Conservation (phyloP, 2,329 filamentous ascomycete species). For the Aspergillus tubingensis region DNA sequence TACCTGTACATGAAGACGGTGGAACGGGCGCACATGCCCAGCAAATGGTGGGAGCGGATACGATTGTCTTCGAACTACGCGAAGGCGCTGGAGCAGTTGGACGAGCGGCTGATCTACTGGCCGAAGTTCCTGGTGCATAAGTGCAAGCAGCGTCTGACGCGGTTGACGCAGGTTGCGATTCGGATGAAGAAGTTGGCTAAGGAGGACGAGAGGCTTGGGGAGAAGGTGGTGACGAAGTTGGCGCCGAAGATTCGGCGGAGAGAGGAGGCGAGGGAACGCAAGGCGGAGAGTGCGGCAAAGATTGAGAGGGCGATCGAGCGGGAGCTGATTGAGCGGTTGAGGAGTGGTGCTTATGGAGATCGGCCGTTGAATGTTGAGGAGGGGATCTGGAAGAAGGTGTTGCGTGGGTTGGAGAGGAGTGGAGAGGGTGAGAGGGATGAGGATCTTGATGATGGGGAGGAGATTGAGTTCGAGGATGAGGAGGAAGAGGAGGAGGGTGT, state of each 20-base stretch:
- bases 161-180: constrained; percentile 88
- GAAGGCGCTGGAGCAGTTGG: constrained; percentile 83
- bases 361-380: constrained; percentile 94
- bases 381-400: constrained; percentile 94
- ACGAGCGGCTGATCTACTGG: constrained; percentile 85
- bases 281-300: constrained; percentile 82
- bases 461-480: constrained; percentile 72
- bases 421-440: constrained; percentile 81
- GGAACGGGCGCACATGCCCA: constrained; percentile 83
- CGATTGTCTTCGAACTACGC: constrained; percentile 88
- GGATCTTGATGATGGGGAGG: constrained; percentile 84
- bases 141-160: constrained; percentile 92
- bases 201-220: constrained; percentile 86
- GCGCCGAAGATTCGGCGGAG: constrained; percentile 84
- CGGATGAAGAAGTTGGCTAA: constrained; percentile 73
- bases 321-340: constrained; percentile 85
- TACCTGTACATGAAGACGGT: constrained; percentile 98
- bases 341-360: constrained; percentile 92
- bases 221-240: constrained; percentile 82
- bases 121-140: constrained; percentile 92
- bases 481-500: constrained; percentile 72
- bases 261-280: constrained; percentile 74
- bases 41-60: constrained; percentile 92
- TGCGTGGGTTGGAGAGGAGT: constrained; percentile 83
- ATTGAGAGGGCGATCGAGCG: constrained; percentile 94